Base-by-base conservation (phyloP, 2,329 filamentous ascomycete species). In the Venturia carpophila region DNA sequence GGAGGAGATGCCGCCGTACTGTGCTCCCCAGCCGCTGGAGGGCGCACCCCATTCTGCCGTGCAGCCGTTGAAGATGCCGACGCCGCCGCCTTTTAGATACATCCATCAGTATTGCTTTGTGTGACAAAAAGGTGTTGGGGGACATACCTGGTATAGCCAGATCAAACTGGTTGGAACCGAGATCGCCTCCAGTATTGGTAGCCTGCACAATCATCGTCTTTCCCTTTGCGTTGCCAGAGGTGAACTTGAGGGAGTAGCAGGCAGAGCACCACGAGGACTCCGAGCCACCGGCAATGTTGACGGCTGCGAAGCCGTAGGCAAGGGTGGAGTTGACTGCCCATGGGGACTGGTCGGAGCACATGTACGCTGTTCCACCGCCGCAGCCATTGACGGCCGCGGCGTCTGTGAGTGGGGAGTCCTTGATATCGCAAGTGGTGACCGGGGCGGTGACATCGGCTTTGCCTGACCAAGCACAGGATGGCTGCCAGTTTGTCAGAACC, bases 181-280 rank as follows among this genome's bases (percentile, higher is more conserved):
- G 75, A 70, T 86, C 84, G 24, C 77, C 78, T 39, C 84, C 84
- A 1, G 83, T 87, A 73, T 86, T 86, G 43, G 82, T 84, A 9
- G 82, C 80, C 69, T 87, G 84, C 11, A 87, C 83, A 63, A 87
- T 75, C 82, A 86, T 84, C 66, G 79, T 80, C 76, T 86, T 86
- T 64, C 84, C 83, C 7, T 76, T 73, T 17, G 82, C 79, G 4
- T 79, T 71, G 3, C 79, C 80, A n/a, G 77, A 78, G 4, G 82
- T 84, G 71, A 85, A 84, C 3, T 82, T 84, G 58, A 85, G 75
- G 52, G 82, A 76, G 70, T 85, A 87, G 72, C 84, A 87, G 62
- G 79, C 81, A 70, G 86, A 88, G 76, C 85, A 88, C 81, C 83
- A 86, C 21, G 74, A 78, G 0, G 76, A 74, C 73, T 87, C 85